Base-by-base conservation (phyloP, 108 stramenopile species). In the Parietichytrium sp. region DNA sequence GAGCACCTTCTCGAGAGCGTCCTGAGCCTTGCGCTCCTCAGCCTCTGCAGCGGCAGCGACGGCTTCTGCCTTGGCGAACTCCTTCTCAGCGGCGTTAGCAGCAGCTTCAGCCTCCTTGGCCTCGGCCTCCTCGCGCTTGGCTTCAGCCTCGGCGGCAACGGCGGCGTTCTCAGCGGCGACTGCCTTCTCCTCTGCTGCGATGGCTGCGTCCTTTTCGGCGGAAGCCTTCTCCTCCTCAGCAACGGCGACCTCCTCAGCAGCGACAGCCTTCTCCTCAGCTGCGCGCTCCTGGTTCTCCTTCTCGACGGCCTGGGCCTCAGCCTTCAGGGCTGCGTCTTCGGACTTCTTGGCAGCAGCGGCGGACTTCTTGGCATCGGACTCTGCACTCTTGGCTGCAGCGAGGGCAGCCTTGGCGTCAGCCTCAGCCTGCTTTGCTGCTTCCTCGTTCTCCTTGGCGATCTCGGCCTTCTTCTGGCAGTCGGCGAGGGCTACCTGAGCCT, bases 401-500 rank as follows among this genome's bases (percentile, higher is more conserved):
- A 45, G 36, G 38, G 33, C 51, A 29, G 26, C 79, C 49, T 79
- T 51, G 79, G 48, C 79, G 15, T 13, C 51, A 29, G 29, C 38
- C 81, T 81, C 81, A 7, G 54, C 54, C 38, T 53, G 54, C 18
- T 25, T 48, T n/a, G 81, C 81, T 2, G 27, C 29, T 25, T 29
- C 54, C 30, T 54, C 54, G 38, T 81, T 54, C 26, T 54, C 54
- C 81, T 81, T 52, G 53, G 83, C 79, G 29, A 13, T 20, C 79
- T 83, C 79, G 4, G 42, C 33, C 79, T 31, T 54, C 48, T 42
- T 20, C 52, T 53, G 36, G 33, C 78, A 47, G 47, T 52, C 38
- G 45, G 33, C 52, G 18, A 83, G 53, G 29, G 47, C 26, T 26
- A 29, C 48, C 83, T 83, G 52, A 30, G 83, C 83, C 47, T 83